Base-by-base conservation (phyloP, 2,329 filamentous ascomycete genomes). In the Dothideomycetes sp. region DNA sequence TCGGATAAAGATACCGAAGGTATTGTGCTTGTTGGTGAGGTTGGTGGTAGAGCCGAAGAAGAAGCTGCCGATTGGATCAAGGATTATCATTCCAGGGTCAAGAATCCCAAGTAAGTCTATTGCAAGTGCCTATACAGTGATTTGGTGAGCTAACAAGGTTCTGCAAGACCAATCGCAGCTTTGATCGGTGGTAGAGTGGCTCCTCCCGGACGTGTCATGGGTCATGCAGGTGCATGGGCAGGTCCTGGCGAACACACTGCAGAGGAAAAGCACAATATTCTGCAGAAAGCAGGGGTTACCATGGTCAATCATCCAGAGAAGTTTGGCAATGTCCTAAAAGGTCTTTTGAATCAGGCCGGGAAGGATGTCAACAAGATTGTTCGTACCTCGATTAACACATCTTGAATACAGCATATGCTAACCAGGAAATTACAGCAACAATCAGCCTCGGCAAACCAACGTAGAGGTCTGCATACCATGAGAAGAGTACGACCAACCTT, bases 251-350 rank as follows among this genome's bases (percentile, higher is more conserved):
- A 88, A 54, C 73, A 77, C 3, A 69, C 69, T 45, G 74, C 78
- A 0, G 62, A 67, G 27, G 68, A 70, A n/a, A 89, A 89, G 60
- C 75, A 81, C 45, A 70, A 69, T 29, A 72, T 76, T 2, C 67
- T 89, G n/a, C 64, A 78, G 54, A 64, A 70, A 41, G 82, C 73
- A 10, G 82, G 82, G 2, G 81, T 74, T 0, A 74, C 72, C 0
- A 76, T 88, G 60, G 78, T 87, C 3, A 76, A 83, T 45, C 83
- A 88, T 53, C 84, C 84, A 0, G 79, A 82, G 34, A 78, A 82
- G 47, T 82, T 89, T 46, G 84, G 84, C 0, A 64, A 70, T 15
- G 74, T 75, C 0, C 76, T 88, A 68, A 82, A 78, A 56, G 62
- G 64, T 3, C 63, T 83, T 11, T 62, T 87, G 4, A 60, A 58